These are phyloP conservation scores for Arachis stenosperma DNA, from an alignment of 306 rosid species.

Conservation along the genomic window DNA sequence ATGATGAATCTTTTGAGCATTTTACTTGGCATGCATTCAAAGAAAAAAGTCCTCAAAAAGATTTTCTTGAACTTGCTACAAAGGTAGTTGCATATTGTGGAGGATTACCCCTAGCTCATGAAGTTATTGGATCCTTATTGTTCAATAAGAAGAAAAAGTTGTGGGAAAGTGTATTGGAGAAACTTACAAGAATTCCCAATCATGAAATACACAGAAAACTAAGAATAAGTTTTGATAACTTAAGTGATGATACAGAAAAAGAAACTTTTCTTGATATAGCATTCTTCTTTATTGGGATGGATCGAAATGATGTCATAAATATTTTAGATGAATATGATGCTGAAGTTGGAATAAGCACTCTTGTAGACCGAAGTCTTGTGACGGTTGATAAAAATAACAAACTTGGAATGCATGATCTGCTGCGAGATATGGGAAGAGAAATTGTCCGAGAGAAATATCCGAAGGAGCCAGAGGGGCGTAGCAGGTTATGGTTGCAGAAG, in stretches of 20 bases:
- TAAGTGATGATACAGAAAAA: background rate
- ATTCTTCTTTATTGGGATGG: background rate
- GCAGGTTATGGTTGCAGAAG: slow-evolving; percentile 15
- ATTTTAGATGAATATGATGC: slow-evolving; percentile 15
- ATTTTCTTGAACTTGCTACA: background rate
- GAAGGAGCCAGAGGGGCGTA: background rate
- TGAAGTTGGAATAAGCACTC: slow-evolving; percentile 16
- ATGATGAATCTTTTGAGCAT: background rate
- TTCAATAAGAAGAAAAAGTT: background rate
- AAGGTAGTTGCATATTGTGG: background rate
- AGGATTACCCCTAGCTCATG: background rate
- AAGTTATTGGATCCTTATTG: background rate
- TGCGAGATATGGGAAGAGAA: slow-evolving; percentile 45
- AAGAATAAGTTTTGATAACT: background rate
- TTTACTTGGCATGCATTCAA: slow-evolving; percentile 9
- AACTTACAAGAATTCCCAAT: background rate
- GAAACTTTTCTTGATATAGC: background rate
- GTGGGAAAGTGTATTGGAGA: background rate
- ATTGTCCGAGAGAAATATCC: slow-evolving; percentile 26
- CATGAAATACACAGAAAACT: background rate
- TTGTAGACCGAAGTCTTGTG: slow-evolving; percentile 29
- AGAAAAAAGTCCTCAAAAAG: background rate
- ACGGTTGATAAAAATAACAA: background rate
- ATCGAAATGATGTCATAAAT: background rate
- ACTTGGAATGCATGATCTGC: slow-evolving; percentile 25